A percentile compares a stretch with the other conserved stretches of the same genome.
Conservation (phyloP, 2,329 filamentous ascomycete genomes). For the Cordyceps pruinosa region DNA sequence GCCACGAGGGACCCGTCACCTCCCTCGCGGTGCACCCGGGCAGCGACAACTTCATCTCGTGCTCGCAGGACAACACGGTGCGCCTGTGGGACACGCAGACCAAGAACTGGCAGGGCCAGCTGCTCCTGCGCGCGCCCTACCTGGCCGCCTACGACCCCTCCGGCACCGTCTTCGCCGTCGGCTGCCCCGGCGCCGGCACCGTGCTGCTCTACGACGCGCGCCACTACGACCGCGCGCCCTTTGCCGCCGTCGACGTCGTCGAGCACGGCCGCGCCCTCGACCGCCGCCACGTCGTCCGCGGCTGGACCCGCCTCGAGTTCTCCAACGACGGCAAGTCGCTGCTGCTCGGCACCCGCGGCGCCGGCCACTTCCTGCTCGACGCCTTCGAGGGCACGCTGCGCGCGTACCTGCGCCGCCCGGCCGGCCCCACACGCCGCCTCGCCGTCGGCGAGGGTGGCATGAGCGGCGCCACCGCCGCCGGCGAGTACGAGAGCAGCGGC, state of each 20-base stretch:
- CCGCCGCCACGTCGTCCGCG: slow-evolving; percentile 52
- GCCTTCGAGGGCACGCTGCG: slow-evolving; percentile 78
- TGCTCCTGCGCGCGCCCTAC: slow-evolving; percentile 74
- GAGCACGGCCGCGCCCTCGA: slow-evolving; percentile 44
- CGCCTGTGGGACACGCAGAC: slow-evolving; percentile 84
- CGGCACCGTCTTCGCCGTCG: slow-evolving; percentile 84
- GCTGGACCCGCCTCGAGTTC: slow-evolving; percentile 91
- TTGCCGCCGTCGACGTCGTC: slow-evolving; percentile 75
- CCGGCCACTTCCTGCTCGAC: slow-evolving; percentile 87
- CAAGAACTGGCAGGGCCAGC: slow-evolving; percentile 69
- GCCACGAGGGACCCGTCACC: slow-evolving; percentile 80
- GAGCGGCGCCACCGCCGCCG: slow-evolving; percentile 35
- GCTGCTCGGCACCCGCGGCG: slow-evolving; percentile 74
- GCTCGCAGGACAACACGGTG: slow-evolving; percentile 83
- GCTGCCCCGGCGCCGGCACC: slow-evolving; percentile 69
- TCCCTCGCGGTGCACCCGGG: slow-evolving; percentile 77
- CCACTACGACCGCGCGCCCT: slow-evolving; percentile 88
- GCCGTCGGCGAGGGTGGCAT: slow-evolving; percentile 44
- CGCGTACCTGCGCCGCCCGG: slow-evolving; percentile 59
- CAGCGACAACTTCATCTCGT: slow-evolving; percentile 86
- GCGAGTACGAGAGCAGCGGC: slow-evolving; percentile 51
- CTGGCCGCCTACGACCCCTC: slow-evolving; percentile 89
- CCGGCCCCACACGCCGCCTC: slow-evolving; percentile 45
- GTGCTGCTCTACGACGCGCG: slow-evolving; percentile 88
- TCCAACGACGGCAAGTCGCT: slow-evolving; percentile 91